Percentiles rank a stretch among this genome's conserved stretches.
Evolutionary conservation across 805 yeast genomes (phyloP).

Genomic region (Candida boleticola): DNA sequence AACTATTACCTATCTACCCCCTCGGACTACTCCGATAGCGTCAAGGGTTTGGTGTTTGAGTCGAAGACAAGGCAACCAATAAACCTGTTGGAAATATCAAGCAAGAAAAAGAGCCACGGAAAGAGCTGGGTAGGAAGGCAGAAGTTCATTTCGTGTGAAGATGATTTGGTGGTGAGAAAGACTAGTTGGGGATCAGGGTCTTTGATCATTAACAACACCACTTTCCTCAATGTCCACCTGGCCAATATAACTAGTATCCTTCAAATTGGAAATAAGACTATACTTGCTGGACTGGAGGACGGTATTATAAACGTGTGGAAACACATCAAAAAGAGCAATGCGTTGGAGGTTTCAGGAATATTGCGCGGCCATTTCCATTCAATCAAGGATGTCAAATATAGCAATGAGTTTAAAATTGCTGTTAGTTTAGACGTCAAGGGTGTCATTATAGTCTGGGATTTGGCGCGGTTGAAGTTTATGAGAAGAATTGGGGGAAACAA

Average conservation of each 20-base stretch:
- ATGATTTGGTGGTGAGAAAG: slow-evolving; percentile 35
- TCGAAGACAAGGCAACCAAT: slow-evolving; percentile 41
- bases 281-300: slow-evolving; percentile 51
- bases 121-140: slow-evolving; percentile 56
- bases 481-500: slow-evolving; percentile 24
- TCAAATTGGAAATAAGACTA: slow-evolving; percentile 39
- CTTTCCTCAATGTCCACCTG: slow-evolving; percentile 44
- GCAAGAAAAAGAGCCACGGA: slow-evolving; percentile 17
- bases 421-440: slow-evolving; percentile 58
- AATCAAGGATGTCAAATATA: slow-evolving; percentile 46
- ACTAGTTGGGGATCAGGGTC: slow-evolving; percentile 18
- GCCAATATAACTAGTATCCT: slow-evolving; percentile 37
- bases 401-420: slow-evolving; percentile 53
- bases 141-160: slow-evolving; percentile 32
- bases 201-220: slow-evolving; percentile 38
- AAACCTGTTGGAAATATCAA: slow-evolving; percentile 43
- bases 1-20: slow-evolving; percentile 30
- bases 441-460: slow-evolving; percentile 61
- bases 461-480: slow-evolving; percentile 49
- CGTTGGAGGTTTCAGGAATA: slow-evolving; percentile 41
- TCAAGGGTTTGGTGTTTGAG: slow-evolving; percentile 32
- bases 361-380: slow-evolving; percentile 57
- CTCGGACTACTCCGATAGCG: slow-evolving; percentile 16
- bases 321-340: slow-evolving; percentile 26
- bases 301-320: slow-evolving; percentile 65